These are phyloP conservation scores for Gynostemma pentaphyllum DNA, from an alignment of 306 rosid species.

Conservation along the genomic window DNA sequence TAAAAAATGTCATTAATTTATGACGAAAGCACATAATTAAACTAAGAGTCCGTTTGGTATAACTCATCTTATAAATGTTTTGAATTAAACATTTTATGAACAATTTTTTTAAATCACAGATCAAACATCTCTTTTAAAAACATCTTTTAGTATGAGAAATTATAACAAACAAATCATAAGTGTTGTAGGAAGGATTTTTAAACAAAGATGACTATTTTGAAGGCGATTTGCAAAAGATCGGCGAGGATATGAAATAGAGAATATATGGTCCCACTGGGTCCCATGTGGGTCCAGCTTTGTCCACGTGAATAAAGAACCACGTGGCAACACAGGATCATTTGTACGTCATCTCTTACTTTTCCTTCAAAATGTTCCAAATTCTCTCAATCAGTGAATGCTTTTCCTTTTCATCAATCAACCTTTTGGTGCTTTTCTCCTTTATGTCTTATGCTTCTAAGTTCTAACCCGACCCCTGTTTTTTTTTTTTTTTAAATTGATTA, in stretches of 20 bases:
- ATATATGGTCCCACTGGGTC: not conserved
- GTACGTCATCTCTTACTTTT: conserved; percentile 17
- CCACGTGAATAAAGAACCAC: conserved; percentile 44
- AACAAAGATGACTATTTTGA: too few relatives aligned
- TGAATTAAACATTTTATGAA: too few relatives aligned
- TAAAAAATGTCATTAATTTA: too few relatives aligned
- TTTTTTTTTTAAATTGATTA: not conserved
- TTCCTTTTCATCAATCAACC: conserved; percentile 48
- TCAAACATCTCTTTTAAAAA: too few relatives aligned
- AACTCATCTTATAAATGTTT: too few relatives aligned
- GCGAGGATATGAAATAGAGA: not conserved
- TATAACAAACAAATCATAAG: too few relatives aligned
- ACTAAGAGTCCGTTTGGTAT: too few relatives aligned
- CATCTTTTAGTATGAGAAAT: too few relatives aligned
- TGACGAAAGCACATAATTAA: too few relatives aligned
- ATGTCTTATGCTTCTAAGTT: conserved; percentile 29
- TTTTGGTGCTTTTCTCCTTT: conserved; percentile 54
- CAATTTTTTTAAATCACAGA: too few relatives aligned
- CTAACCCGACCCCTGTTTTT: not conserved
- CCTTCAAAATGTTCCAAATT: conserved; percentile 17
- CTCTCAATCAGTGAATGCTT: conserved; percentile 16
- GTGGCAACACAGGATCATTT: conserved; percentile 38
- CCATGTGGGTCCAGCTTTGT: conserved; percentile 73
- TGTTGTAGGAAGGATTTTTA: too few relatives aligned
- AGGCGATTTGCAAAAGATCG: not conserved